Conservation (phyloP, 495 filamentous ascomycete species). For the Lentithecium fluviatile region DNA sequence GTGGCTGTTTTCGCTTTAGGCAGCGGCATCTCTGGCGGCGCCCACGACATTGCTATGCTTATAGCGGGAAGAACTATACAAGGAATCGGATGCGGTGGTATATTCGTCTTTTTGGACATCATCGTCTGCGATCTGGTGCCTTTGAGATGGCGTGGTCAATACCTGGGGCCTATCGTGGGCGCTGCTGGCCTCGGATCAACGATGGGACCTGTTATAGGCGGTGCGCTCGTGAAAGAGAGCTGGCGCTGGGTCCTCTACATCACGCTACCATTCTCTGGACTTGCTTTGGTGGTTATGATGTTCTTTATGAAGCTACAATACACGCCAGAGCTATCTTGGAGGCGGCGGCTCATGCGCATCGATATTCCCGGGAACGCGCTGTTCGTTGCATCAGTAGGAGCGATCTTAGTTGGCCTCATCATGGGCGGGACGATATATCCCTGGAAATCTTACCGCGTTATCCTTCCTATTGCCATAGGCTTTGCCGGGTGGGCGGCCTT, state of each 20-base stretch:
- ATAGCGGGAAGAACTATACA: conserved; percentile 30
- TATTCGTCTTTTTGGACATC: conserved; percentile 38
- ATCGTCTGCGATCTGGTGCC: conserved; percentile 48
- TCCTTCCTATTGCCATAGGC: conserved; percentile 20
- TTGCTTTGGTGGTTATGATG: conserved; percentile 11
- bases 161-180: conserved; percentile 37
- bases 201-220: conserved; percentile 45
- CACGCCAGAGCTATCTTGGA: conserved; percentile 10
- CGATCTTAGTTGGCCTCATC: conserved; percentile 10
- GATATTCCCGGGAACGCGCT: conserved; percentile 23
- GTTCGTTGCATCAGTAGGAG: conserved; percentile 6
- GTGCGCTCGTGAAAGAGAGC: conserved; percentile 31
- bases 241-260: conserved; percentile 39
- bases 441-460: conserved; percentile 16
- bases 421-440: conserved; percentile 12
- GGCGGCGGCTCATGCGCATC: conserved; percentile 5
- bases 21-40: conserved; percentile 18
- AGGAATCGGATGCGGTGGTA: conserved; percentile 23
- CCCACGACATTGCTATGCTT: conserved; percentile 5
- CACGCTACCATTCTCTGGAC: conserved; percentile 20
- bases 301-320: conserved; percentile 17
- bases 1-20: conserved; percentile 21
- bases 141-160: conserved; percentile 42
- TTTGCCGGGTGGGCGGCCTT: conserved; percentile 3
- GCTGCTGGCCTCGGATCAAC: conserved; percentile 38